Evolutionary conservation across 176 grass and related monocot genomes (phyloP), one percentile per base, ranked within the genome.

Genomic region (Hyparrhenia diplandra): DNA sequence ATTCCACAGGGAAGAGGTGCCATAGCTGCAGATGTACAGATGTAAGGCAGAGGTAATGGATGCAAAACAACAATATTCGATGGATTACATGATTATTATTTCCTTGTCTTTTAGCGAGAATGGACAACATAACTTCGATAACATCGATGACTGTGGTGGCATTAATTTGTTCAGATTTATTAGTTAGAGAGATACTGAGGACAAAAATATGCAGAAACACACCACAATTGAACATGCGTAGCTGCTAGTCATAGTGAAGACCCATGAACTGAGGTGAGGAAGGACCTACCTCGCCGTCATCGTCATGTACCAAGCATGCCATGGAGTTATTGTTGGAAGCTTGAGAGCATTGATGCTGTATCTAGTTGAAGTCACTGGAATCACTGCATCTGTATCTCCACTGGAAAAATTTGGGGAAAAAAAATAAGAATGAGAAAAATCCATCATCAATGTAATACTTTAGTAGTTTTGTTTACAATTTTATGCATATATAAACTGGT

Each of bases 311-410:
- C 96, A 99, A 80, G 92, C 84, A 81, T 90, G 86, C 81, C 90
- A 99, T 64, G 93, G 96, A 73, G 77, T 90, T 64, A 91, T 83
- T 31, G 92, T 95, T 35, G 87, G 84, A 90, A 95, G 92, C 77
- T 94, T 95, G 66, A 99, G 89, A 78, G 96, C 80, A 90, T 93
- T 65, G 4, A 95, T 83, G 67, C 85, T 95, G 80, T 95, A 95
- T 72, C 96, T 78, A 75, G 92, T 99, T 76, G 92, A 93, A 80
- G 96, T 91, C 31, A 99, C 88, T 71, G 96, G 92, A 86, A 95
- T 88, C 71, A 95, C 90, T 59, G 92, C 88, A 93, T 95, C 92
- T 21, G 92, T 91, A 81, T 99, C 96, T 68, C 96, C 96, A 83
- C 96, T 98, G 86, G 59, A 89, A 73, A 75, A 84, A 37, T 30